A percentile compares a stretch with the other conserved stretches of the same genome.
Evolutionary conservation across 2,329 filamentous ascomycete species (phyloP).

Genomic region (Fusarium beomiforme): DNA sequence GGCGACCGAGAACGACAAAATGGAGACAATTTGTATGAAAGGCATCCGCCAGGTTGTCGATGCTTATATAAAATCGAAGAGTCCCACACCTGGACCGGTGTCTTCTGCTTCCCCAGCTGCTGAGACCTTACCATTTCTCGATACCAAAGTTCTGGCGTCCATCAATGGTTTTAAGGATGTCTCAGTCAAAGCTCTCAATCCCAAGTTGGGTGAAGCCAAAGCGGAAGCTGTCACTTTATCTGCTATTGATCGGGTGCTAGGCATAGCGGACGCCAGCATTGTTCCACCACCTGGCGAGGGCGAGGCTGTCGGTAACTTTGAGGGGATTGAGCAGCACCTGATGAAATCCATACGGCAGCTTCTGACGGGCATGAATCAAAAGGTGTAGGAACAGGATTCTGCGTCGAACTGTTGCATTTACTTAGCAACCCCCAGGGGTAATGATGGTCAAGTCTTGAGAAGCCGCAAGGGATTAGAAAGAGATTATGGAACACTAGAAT

Average conservation of each 20-base stretch:
- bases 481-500: constrained; percentile 13
- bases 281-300: constrained; percentile 48
- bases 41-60: constrained; percentile 55
- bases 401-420: neutral
- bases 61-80: constrained; percentile 54
- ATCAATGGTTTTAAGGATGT: constrained; percentile 58
- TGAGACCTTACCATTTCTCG: constrained; percentile 47
- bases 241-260: constrained; percentile 61
- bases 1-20: constrained; percentile 55
- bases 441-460: neutral
- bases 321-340: constrained; percentile 54
- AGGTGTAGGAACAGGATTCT: constrained; percentile 39
- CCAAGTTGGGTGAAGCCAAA: constrained; percentile 52
- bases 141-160: constrained; percentile 53
- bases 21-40: constrained; percentile 59
- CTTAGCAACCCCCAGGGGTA: neutral
- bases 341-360: constrained; percentile 54
- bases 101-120: constrained; percentile 37
- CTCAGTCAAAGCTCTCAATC: constrained; percentile 55
- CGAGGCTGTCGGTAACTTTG: constrained; percentile 48
- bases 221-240: constrained; percentile 60
- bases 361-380: constrained; percentile 53
- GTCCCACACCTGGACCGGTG: constrained; percentile 45
- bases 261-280: constrained; percentile 57
- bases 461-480: neutral